Conservation (phyloP, 1,284 basidiomycete species). For the Ceratobasidium papillatum region DNA sequence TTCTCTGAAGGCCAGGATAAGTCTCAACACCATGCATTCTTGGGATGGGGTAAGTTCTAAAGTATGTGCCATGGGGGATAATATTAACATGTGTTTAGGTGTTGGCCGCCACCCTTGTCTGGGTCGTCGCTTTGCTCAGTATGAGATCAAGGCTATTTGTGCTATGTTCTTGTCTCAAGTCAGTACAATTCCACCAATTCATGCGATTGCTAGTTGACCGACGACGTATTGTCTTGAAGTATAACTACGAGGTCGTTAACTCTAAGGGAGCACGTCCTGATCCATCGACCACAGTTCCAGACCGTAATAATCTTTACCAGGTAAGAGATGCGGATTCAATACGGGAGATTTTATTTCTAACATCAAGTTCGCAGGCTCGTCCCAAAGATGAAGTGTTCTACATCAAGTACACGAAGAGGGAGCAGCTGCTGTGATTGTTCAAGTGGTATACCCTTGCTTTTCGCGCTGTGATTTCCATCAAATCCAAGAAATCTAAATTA, state of each 20-base stretch:
- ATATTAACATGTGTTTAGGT: background rate
- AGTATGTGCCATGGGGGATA: too few relatives aligned
- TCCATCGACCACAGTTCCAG: constrained; percentile 28
- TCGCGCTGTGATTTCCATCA: background rate
- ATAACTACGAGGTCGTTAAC: constrained; percentile 23
- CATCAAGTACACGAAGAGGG: constrained; percentile 18
- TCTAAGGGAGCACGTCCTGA: constrained; percentile 8
- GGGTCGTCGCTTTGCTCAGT: constrained; percentile 30
- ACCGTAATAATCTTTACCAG: constrained; percentile 34
- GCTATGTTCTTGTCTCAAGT: constrained; percentile 26
- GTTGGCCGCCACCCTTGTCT: constrained; percentile 28
- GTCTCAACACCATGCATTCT: constrained; percentile 21
- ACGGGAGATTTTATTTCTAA: background rate
- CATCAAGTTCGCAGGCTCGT: background rate
- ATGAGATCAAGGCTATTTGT: constrained; percentile 22
- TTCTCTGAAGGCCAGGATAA: constrained; percentile 31
- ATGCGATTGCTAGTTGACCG: background rate
- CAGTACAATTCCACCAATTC: background rate
- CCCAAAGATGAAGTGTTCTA: constrained; percentile 25
- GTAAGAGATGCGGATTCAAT: background rate
- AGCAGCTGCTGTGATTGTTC: background rate
- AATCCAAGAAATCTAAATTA: too few relatives aligned
- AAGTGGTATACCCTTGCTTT: background rate
- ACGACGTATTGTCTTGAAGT: background rate
- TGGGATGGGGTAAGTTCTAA: constrained; percentile 26